phyloP scores from a whole-genome alignment of 495 filamentous ascomycete genomes.

The Xylona heveae region DNA sequence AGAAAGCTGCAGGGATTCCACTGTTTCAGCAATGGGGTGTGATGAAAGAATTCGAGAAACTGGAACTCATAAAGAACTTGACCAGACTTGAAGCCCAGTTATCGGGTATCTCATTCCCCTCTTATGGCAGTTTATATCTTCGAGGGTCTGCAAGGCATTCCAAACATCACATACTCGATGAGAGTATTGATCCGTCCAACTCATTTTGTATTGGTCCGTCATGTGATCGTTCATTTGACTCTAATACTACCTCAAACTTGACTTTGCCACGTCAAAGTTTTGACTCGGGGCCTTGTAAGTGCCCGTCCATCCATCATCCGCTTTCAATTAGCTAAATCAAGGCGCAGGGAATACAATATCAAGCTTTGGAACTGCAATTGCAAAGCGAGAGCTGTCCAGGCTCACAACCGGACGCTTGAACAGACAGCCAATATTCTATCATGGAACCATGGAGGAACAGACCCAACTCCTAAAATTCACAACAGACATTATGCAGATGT shows the following conservation, averaged over 20 bases:
- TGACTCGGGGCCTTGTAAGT: constrained; percentile 13
- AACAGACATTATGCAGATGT: constrained; percentile 7
- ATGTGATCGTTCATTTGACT: constrained; percentile 8
- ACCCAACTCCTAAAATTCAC: constrained; percentile 8
- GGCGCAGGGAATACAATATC: constrained; percentile 13
- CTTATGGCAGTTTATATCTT: constrained; percentile 17
- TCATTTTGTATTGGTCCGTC: constrained; percentile 12
- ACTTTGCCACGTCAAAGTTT: too few relatives aligned
- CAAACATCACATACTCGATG: constrained; percentile 8
- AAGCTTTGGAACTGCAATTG: constrained; percentile 9
- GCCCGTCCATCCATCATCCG: too few relatives aligned
- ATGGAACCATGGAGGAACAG: constrained; percentile 10
- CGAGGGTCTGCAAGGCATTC: too few relatives aligned
- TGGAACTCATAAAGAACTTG: constrained; percentile 14
- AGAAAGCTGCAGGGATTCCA: constrained; percentile 16
- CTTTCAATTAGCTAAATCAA: too few relatives aligned
- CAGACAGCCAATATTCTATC: constrained; percentile 1
- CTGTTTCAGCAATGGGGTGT: constrained; percentile 14
- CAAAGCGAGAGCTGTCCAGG: constrained; percentile 9
- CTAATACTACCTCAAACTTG: constrained; percentile 5
- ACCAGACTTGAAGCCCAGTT: constrained; percentile 13
- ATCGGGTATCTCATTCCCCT: constrained; percentile 12
- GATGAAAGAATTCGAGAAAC: constrained; percentile 11
- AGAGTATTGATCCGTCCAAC: constrained; percentile 7
- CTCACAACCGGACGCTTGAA: constrained; percentile 5